Evolutionary conservation across 2,329 filamentous ascomycete genomes (phyloP).

Genomic region (Chalara sp.): DNA sequence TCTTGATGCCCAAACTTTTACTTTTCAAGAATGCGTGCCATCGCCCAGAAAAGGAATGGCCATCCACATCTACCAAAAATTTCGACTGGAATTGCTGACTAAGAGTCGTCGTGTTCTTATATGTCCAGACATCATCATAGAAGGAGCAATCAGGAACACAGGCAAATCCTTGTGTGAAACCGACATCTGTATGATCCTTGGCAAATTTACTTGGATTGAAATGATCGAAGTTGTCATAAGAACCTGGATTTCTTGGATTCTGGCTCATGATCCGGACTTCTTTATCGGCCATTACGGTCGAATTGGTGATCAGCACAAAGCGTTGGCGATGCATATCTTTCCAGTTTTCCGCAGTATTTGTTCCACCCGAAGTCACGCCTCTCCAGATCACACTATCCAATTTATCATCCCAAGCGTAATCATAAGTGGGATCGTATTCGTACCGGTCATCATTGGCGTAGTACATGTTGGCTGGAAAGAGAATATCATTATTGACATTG

Average conservation of each 20-base stretch:
- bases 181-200: conserved; percentile 25
- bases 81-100: conserved; percentile 53
- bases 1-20: conserved; percentile 67
- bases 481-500: conserved; percentile 55
- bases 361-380: conserved; percentile 56
- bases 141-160: conserved; percentile 39
- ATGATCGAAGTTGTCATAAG: conserved; percentile 32
- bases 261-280: conserved; percentile 27
- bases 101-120: conserved; percentile 49
- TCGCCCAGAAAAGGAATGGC: conserved; percentile 63
- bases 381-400: conserved; percentile 53
- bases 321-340: conserved; percentile 49
- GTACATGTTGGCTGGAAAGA: conserved; percentile 61
- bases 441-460: conserved; percentile 51
- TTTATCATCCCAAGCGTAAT: conserved; percentile 53
- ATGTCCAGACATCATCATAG: conserved; percentile 36
- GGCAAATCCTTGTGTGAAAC: conserved; percentile 34
- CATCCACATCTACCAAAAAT: conserved; percentile 71
- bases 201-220: conserved; percentile 34
- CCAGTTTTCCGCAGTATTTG: conserved; percentile 43
- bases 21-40: conserved; percentile 64
- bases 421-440: conserved; percentile 46
- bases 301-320: conserved; percentile 49
- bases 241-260: conserved; percentile 29
- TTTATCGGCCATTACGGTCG: conserved; percentile 37